phyloP scores from a whole-genome alignment of 2,329 filamentous ascomycete species.

The Monosporascus sp. region DNA sequence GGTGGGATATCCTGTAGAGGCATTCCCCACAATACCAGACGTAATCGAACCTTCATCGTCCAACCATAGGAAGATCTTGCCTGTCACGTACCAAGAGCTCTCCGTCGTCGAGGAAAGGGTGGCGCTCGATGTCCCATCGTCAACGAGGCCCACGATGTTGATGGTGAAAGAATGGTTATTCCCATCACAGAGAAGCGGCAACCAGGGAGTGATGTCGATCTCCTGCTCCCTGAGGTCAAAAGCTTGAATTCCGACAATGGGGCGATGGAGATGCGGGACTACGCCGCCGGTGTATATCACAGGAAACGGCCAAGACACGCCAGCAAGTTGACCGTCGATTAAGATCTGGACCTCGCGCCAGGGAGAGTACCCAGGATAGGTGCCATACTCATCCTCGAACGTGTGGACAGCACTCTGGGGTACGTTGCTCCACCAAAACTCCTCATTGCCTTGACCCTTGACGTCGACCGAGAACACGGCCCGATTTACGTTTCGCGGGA shows the following conservation, averaged over 20 bases:
- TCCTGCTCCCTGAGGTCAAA: conserved; percentile 77
- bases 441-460: conserved; percentile 69
- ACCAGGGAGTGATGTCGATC: conserved; percentile 75
- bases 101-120: conserved; percentile 49
- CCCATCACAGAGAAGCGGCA: conserved; percentile 64
- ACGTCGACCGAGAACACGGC: conserved; percentile 73
- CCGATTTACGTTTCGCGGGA: conserved; percentile 62
- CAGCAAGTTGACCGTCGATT: conserved; percentile 68
- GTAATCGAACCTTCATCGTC: conserved; percentile 47
- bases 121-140: conserved; percentile 43
- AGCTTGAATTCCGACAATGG: conserved; percentile 71
- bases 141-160: conserved; percentile 57
- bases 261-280: conserved; percentile 69
- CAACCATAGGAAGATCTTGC: conserved; percentile 76
- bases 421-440: conserved; percentile 84
- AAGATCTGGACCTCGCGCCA: conserved; percentile 74
- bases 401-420: conserved; percentile 53
- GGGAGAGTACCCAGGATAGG: conserved; percentile 61
- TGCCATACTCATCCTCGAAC: conserved; percentile 52
- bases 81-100: conserved; percentile 70
- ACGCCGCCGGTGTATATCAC: conserved; percentile 79
- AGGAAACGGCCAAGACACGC: conserved; percentile 76
- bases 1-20: conserved; percentile 30
- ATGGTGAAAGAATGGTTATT: conserved; percentile 62
- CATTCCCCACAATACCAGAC: conserved; percentile 36